Evolutionary conservation across 306 rosid genomes (phyloP).

Genomic region (Prunus padus): DNA sequence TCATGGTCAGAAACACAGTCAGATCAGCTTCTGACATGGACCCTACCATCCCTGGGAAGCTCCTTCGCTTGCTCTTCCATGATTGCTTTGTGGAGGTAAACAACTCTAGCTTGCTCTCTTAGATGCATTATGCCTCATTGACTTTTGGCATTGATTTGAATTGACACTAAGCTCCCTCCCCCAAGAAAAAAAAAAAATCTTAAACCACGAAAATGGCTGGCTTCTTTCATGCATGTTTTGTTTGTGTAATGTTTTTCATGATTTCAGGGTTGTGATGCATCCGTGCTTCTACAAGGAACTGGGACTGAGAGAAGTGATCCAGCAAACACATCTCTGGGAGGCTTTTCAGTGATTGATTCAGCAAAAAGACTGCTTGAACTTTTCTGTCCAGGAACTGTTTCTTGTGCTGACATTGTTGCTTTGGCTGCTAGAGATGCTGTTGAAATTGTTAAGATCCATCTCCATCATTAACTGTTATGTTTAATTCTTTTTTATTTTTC

Average conservation of each 20-base stretch:
- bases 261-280: constrained; percentile 83
- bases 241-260: neutral
- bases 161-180: neutral
- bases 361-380: constrained; percentile 66
- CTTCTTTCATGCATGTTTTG: constrained; percentile 8
- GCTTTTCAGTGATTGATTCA: constrained; percentile 69
- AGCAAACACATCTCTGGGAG: constrained; percentile 75
- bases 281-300: constrained; percentile 74
- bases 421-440: constrained; percentile 93
- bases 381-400: constrained; percentile 76
- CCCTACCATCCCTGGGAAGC: constrained; percentile 83
- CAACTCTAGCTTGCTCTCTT: neutral
- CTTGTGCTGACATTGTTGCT: constrained; percentile 89
- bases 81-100: constrained; percentile 96
- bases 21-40: constrained; percentile 61
- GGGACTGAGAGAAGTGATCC: constrained; percentile 80
- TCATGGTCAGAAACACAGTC: constrained; percentile 55
- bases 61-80: constrained; percentile 87
- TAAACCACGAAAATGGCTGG: too few species aligned
- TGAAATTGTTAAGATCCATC: constrained; percentile 46
- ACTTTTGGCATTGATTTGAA: neutral
- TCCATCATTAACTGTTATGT: constrained; percentile 7
- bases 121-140: neutral
- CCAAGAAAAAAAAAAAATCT: too few species aligned
- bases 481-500: neutral